Evolutionary conservation across 768 basidiomycete genomes (phyloP).

Genomic region (Trametes cingulata): DNA sequence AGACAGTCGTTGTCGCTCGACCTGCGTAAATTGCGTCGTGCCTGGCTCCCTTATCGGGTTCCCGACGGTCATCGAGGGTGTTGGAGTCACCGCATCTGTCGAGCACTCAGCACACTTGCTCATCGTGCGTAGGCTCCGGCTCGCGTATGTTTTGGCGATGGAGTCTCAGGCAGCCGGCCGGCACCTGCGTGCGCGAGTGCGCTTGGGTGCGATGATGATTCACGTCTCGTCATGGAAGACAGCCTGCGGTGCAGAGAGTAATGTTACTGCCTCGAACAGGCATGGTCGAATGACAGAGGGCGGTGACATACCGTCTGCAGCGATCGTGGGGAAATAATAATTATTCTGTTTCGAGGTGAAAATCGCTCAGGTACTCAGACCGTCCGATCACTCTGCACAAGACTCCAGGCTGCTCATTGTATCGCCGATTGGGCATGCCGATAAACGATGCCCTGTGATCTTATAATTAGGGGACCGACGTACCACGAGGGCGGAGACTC

Average conservation of each 20-base stretch:
- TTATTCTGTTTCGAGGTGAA: slow-evolving; percentile 14
- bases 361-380: slow-evolving; percentile 13
- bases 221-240: slow-evolving; percentile 3
- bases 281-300: slow-evolving; percentile 12
- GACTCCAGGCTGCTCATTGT: slow-evolving; percentile 18
- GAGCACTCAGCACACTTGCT: not conserved
- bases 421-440: slow-evolving; percentile 17
- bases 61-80: slow-evolving; percentile 7
- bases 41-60: slow-evolving; percentile 8
- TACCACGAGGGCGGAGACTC: slow-evolving; percentile 12
- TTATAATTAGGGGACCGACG: slow-evolving; percentile 18
- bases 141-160: not conserved
- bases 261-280: slow-evolving; percentile 13
- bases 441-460: slow-evolving; percentile 16
- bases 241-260: slow-evolving; percentile 4
- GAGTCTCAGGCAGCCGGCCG: not conserved
- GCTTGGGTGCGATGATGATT: not conserved
- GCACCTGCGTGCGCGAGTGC: not conserved
- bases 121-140: not conserved
- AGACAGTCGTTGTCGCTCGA: not conserved
- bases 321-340: slow-evolving; percentile 15
- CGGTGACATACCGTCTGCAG: slow-evolving; percentile 7
- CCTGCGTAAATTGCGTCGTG: slow-evolving; percentile 6
- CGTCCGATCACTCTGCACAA: slow-evolving; percentile 16
- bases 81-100: slow-evolving; percentile 8